phyloP scores from a whole-genome alignment of 2,329 filamentous ascomycete species.

The Chaetomium globosum region DNA sequence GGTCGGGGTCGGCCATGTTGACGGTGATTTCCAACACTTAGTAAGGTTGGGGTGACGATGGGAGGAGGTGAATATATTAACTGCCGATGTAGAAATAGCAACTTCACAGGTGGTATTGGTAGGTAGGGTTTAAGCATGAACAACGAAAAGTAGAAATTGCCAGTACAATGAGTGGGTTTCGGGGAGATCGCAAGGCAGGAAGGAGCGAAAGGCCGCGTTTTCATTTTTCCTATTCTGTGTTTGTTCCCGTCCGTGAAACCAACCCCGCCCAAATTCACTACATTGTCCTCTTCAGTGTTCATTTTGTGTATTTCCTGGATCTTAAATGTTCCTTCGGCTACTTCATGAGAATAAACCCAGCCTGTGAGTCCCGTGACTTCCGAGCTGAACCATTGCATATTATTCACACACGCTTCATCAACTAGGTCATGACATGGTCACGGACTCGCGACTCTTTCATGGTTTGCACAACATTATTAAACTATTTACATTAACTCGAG shows the following conservation, averaged over 20 bases:
- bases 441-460: neutral
- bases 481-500: neutral
- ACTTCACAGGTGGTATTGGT: neutral
- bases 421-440: neutral
- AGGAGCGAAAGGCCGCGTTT: neutral
- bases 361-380: neutral
- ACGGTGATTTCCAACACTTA: neutral
- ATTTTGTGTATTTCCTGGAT: neutral
- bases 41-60: neutral
- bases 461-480: neutral
- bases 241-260: neutral
- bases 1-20: conserved; percentile 26
- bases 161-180: neutral
- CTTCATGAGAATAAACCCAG: neutral
- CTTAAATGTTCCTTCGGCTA: neutral
- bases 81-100: neutral
- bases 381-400: neutral
- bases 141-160: neutral
- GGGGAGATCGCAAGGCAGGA: neutral
- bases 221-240: neutral
- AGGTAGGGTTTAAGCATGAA: neutral
- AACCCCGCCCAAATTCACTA: neutral
- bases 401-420: neutral
- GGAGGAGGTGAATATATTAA: neutral
- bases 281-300: neutral